A percentile compares a stretch with the other conserved stretches of the same genome.
Conservation (phyloP, 2,329 filamentous ascomycete genomes). For the Proliferodiscus dingleyae region DNA sequence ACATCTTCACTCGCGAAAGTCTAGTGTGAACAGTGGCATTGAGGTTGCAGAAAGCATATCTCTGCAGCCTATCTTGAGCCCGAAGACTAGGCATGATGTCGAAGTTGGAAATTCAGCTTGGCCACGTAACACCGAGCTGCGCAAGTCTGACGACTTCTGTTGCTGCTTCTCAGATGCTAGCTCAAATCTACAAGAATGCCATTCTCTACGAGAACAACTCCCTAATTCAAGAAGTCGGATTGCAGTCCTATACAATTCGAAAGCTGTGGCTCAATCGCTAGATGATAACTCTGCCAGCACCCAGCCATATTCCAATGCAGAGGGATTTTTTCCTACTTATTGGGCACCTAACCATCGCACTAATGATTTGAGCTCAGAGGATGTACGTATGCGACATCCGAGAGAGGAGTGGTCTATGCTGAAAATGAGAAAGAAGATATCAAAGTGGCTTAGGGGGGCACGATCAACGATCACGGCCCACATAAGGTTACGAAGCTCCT, state of each 20-base stretch:
- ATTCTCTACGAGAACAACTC: conserved; percentile 25
- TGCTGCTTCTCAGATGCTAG: conserved; percentile 38
- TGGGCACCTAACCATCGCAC: conserved; percentile 22
- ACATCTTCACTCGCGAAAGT: conserved; percentile 24
- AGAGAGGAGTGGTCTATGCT: conserved; percentile 15
- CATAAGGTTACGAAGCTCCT: conserved; percentile 17
- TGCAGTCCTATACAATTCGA: conserved; percentile 21
- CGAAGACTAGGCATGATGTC: neutral
- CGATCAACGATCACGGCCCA: conserved; percentile 22
- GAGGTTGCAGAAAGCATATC: conserved; percentile 3
- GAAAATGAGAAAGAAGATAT: conserved; percentile 23
- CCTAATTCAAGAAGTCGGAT: conserved; percentile 26
- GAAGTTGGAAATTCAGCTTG: conserved; percentile 7
- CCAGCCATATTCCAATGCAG: conserved; percentile 6
- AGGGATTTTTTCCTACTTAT: conserved; percentile 10
- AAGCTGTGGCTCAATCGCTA: conserved; percentile 23
- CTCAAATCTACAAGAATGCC: conserved; percentile 23
- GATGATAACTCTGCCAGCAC: conserved; percentile 27
- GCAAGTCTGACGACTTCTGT: conserved; percentile 24
- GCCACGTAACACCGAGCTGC: conserved; percentile 8
- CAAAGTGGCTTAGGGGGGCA: conserved; percentile 26
- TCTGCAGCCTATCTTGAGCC: conserved; percentile 2
- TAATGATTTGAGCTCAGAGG: conserved; percentile 10
- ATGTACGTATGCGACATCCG: conserved; percentile 13
- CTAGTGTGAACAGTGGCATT: conserved; percentile 19